phyloP scores from a whole-genome alignment of 1,284 basidiomycete species.

The Rhodotorula sp. region DNA sequence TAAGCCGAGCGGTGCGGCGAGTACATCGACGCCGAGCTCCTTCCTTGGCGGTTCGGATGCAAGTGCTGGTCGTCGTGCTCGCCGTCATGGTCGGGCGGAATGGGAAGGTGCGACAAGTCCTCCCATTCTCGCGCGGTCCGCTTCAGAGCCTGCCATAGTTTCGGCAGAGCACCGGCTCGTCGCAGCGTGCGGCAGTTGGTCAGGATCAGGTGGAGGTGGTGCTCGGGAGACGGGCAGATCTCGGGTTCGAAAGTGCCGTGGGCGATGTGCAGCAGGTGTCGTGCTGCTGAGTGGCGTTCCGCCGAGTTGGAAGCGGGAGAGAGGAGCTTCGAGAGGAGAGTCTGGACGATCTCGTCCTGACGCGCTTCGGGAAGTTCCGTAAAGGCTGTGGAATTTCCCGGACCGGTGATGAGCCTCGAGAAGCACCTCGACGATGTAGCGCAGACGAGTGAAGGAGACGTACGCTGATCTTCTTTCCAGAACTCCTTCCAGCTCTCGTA shows the following conservation, averaged over 20 bases:
- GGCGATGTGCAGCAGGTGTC: conserved; percentile 79
- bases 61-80: background rate
- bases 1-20: background rate
- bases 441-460: background rate
- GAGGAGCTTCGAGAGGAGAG: conserved; percentile 78
- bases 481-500: conserved; percentile 36
- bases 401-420: background rate
- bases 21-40: background rate
- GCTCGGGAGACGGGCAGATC: conserved; percentile 79
- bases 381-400: conserved; percentile 25
- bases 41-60: background rate
- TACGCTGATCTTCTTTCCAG: conserved; percentile 34
- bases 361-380: background rate
- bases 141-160: conserved; percentile 82
- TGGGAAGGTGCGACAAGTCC: conserved; percentile 56
- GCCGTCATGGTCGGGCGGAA: background rate
- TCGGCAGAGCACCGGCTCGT: conserved; percentile 75
- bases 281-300: conserved; percentile 74
- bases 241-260: conserved; percentile 82
- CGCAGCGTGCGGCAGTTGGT: conserved; percentile 88
- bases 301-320: conserved; percentile 66
- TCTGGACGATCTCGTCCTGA: conserved; percentile 59
- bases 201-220: conserved; percentile 93
- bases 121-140: conserved; percentile 87
- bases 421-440: background rate